phyloP scores from a whole-genome alignment of 352 stramenopile species.

The Thraustotheca clavata region DNA sequence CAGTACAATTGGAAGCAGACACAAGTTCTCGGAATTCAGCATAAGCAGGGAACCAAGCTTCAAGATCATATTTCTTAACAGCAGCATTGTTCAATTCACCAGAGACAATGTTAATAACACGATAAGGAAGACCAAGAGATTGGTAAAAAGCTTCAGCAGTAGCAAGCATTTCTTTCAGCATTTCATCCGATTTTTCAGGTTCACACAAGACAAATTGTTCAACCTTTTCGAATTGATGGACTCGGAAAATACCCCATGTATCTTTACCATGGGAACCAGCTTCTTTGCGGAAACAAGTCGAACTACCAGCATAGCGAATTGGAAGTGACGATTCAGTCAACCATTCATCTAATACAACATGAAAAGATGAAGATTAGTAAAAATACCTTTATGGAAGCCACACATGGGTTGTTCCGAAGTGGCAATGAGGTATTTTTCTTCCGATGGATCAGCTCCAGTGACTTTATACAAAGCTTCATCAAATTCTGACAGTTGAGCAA shows the following conservation, averaged over 20 bases:
- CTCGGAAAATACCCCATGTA: constrained; percentile 99
- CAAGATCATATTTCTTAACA: constrained; percentile 99
- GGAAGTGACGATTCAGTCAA: constrained; percentile 77
- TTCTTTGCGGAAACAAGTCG: constrained; percentile 99
- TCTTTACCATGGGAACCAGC: constrained; percentile 97
- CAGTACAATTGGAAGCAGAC: constrained; percentile 98
- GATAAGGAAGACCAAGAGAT: constrained; percentile 96
- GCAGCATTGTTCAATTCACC: constrained; percentile 97
- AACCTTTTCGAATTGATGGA: constrained; percentile 99
- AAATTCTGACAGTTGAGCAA: constrained; percentile 99
- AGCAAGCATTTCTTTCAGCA: constrained; percentile 90
- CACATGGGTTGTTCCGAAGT: constrained; percentile 99
- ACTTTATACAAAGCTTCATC: constrained; percentile 99
- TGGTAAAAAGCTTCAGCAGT: constrained; percentile 98
- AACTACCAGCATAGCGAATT: constrained; percentile 92
- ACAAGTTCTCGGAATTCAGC: constrained; percentile 98
- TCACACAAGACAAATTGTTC: constrained; percentile 98
- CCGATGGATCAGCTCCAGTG: constrained; percentile 69
- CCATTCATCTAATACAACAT: constrained; percentile 40
- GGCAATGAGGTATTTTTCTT: constrained; percentile 99
- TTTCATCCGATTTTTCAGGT: constrained; percentile 86
- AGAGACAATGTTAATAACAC: constrained; percentile 99
- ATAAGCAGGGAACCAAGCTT: constrained; percentile 99
- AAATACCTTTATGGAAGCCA: constrained; percentile 94
- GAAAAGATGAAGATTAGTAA: neutral